Conservation (phyloP, 176 grass and related monocot genomes). For the Oryza meyeriana region DNA sequence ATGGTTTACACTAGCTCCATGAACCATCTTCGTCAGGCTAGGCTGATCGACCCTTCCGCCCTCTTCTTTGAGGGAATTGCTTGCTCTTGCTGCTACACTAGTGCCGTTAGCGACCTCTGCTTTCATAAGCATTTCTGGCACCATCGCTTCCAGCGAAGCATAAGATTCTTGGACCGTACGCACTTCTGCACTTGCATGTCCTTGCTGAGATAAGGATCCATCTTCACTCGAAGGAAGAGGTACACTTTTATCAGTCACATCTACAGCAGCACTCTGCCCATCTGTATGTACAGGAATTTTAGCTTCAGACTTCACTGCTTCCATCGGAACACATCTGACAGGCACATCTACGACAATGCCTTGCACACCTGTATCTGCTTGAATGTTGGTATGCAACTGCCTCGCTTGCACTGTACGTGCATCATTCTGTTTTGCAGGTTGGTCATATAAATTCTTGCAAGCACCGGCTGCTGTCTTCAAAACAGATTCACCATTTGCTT, state of each 20-base stretch:
- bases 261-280: slow-evolving; percentile 9
- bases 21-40: slow-evolving; percentile 19
- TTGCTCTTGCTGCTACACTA: background rate
- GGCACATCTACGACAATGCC: slow-evolving; percentile 21
- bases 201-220: background rate
- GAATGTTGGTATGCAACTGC: background rate
- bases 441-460: background rate
- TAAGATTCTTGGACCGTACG: slow-evolving; percentile 37
- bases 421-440: slow-evolving; percentile 4
- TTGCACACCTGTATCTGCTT: background rate
- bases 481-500: slow-evolving; percentile 2
- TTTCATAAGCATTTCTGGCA: slow-evolving; percentile 39
- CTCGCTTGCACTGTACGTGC: background rate
- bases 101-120: slow-evolving; percentile 7
- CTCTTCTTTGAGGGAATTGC: slow-evolving; percentile 22
- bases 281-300: slow-evolving; percentile 1
- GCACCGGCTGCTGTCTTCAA: background rate
- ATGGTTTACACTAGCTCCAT: slow-evolving; percentile 24
- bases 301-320: slow-evolving; percentile 15
- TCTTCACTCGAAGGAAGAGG: slow-evolving; percentile 12
- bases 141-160: slow-evolving; percentile 46
- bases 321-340: background rate
- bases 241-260: slow-evolving; percentile 2
- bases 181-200: slow-evolving; percentile 1
- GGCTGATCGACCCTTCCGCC: slow-evolving; percentile 15